Evolutionary conservation across 2,329 filamentous ascomycete genomes (phyloP).

Genomic region (Exophiala spinifera): DNA sequence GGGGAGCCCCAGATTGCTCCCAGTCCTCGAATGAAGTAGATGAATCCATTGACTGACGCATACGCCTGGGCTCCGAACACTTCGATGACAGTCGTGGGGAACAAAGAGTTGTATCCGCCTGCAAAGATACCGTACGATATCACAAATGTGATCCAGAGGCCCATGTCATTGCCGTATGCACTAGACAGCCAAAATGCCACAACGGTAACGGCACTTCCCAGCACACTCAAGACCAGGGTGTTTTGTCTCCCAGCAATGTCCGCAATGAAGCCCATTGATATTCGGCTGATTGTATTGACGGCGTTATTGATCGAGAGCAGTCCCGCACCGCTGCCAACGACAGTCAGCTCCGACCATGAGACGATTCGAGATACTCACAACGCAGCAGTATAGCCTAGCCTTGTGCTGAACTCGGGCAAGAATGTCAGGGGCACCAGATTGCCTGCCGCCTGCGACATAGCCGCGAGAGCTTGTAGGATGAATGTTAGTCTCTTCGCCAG

Average conservation of each 20-base stretch:
- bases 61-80: slow-evolving; percentile 39
- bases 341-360: neutral
- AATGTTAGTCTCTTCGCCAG: slow-evolving; percentile 37
- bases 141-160: slow-evolving; percentile 31
- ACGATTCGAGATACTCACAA: slow-evolving; percentile 13
- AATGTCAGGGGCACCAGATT: slow-evolving; percentile 42
- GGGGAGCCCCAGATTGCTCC: slow-evolving; percentile 41
- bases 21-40: slow-evolving; percentile 40
- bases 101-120: slow-evolving; percentile 40
- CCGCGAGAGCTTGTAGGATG: slow-evolving; percentile 37
- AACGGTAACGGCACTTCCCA: slow-evolving; percentile 31
- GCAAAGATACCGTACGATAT: slow-evolving; percentile 39
- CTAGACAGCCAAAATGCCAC: slow-evolving; percentile 33
- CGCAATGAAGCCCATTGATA: slow-evolving; percentile 38
- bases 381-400: slow-evolving; percentile 36
- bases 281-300: slow-evolving; percentile 39
- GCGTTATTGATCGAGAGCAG: slow-evolving; percentile 42
- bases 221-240: slow-evolving; percentile 35
- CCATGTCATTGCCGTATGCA: slow-evolving; percentile 27
- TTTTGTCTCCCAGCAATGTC: slow-evolving; percentile 42
- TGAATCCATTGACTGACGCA: slow-evolving; percentile 38
- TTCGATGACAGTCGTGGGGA: slow-evolving; percentile 40
- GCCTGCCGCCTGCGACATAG: slow-evolving; percentile 38
- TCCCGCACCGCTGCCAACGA: slow-evolving; percentile 34
- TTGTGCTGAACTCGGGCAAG: slow-evolving; percentile 39